Conservation (phyloP, 2,329 filamentous ascomycete genomes). For the Colletotrichum nymphaeae region DNA sequence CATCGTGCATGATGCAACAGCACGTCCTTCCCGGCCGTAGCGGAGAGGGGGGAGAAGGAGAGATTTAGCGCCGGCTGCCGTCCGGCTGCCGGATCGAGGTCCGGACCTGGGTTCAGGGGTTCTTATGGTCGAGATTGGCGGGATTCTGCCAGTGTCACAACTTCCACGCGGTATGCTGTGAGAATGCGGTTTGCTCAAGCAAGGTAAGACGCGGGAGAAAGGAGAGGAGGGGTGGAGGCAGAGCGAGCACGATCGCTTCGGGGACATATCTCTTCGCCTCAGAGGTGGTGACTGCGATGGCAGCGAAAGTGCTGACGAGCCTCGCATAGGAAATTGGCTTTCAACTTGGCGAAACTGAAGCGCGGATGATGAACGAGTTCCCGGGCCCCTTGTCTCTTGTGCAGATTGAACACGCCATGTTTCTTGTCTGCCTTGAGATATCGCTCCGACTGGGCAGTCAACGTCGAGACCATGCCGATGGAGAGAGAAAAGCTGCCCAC, state of each 20-base stretch:
- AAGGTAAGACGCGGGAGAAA: neutral
- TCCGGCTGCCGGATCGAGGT: neutral
- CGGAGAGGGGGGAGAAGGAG: neutral
- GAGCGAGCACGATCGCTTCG: neutral
- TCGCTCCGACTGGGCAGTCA: too few species aligned
- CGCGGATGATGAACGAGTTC: too few species aligned
- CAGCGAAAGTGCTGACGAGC: neutral
- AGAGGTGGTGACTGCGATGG: neutral
- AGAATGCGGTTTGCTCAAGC: neutral
- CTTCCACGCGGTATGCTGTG: neutral
- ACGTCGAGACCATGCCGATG: too few species aligned
- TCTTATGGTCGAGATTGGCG: neutral
- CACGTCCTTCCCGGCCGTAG: neutral
- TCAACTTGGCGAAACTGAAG: neutral
- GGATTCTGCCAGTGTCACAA: neutral
- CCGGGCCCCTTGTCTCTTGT: too few species aligned
- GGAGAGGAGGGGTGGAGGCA: neutral
- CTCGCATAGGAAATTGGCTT: neutral
- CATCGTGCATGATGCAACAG: neutral
- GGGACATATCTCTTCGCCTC: too few species aligned
- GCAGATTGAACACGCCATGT: too few species aligned
- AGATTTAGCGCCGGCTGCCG: neutral
- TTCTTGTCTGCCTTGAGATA: too few species aligned
- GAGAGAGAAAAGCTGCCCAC: too few species aligned
- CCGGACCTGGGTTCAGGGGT: neutral